Base-by-base conservation (phyloP, 345 rosid genomes). In the Salix brachista region DNA sequence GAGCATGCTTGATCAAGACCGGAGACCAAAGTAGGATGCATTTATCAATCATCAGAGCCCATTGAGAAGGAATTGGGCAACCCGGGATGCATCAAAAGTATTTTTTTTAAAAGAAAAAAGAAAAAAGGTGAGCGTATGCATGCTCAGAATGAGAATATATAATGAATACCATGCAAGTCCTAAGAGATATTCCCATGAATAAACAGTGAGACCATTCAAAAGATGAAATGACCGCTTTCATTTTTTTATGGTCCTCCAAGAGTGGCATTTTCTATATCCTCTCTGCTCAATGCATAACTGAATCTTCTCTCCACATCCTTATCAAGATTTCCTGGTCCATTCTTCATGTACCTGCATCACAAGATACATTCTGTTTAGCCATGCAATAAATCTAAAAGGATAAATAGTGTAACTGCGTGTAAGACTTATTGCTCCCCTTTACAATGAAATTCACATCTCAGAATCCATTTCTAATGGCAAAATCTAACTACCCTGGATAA, bases 241-340 rank as follows among this genome's bases (percentile, higher is more conserved):
- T 80, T 85, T 71, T 36, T 67, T 73, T 46, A 94, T 68, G 98
- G 98, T 82, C 99, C 99, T 72, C 99, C 98, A 7, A 93, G 94
- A 65, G 91, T 89, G 73, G 98, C 98, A 42, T 95, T 95, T 84
- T 95, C 92, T 0, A 91, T 89, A 83, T 95, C 99, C 71, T 93
- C 95, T 83, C 98, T 88, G 72, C 97, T 94, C 84, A 94, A 82
- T 28, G 98, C 97, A 75, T 94, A 92, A 62, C 97, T 94, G 87
- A 94, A 96, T 85, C 98, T 91, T 81, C 99, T 91, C 81, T 93
- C 99, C 72, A 95, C 80, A 60, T 95, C 99, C 75, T 91, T 93
- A 74, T 96, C 97, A 4, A 95, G 93, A 84, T 79, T 90, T 13
- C 96, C 98, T 13, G 97, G 94, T n/a, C 98, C 98, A 76, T 80